phyloP scores from a whole-genome alignment of 192 early-diverging fungal genomes.

The Jimgerdemannia lactiflua region DNA sequence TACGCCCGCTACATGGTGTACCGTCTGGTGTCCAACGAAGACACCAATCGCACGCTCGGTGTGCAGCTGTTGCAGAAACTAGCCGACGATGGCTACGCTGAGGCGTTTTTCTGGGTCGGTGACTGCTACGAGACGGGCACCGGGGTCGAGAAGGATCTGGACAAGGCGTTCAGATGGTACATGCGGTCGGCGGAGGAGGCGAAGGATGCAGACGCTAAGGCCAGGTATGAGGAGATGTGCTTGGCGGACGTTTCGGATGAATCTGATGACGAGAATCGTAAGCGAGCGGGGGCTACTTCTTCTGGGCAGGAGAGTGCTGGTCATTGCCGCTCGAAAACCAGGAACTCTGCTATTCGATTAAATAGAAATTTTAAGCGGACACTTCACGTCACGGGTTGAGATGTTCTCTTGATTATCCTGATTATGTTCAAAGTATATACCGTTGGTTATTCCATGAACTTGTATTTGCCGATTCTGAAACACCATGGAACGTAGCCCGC shows the following conservation, averaged over 20 bases:
- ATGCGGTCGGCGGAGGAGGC: slow-evolving; percentile 12
- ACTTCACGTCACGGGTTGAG: too few relatives aligned
- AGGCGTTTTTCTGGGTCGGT: slow-evolving; percentile 22
- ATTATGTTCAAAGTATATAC: too few relatives aligned
- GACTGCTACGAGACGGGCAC: slow-evolving; percentile 20
- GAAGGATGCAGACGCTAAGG: slow-evolving; percentile 25
- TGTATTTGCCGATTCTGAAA: too few relatives aligned
- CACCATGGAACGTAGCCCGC: too few relatives aligned
- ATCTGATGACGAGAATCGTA: too few relatives aligned
- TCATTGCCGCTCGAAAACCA: too few relatives aligned
- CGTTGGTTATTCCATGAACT: too few relatives aligned
- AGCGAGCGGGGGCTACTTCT: too few relatives aligned
- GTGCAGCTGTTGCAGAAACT: slow-evolving; percentile 10
- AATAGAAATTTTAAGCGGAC: too few relatives aligned
- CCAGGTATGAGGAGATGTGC: slow-evolving; percentile 2
- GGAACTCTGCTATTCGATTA: too few relatives aligned
- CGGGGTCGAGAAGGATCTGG: slow-evolving; percentile 11
- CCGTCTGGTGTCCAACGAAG: slow-evolving; percentile 4
- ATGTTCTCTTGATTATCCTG: too few relatives aligned
- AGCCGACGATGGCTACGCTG: slow-evolving; percentile 16
- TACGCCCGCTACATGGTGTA: slow-evolving; percentile 20
- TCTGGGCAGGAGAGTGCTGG: too few relatives aligned
- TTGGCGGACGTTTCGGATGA: background rate
- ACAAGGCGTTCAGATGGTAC: slow-evolving; percentile 17
- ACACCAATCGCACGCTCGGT: slow-evolving; percentile 11